phyloP scores from a whole-genome alignment of 805 yeast genomes.

The Candida gorgasii region DNA sequence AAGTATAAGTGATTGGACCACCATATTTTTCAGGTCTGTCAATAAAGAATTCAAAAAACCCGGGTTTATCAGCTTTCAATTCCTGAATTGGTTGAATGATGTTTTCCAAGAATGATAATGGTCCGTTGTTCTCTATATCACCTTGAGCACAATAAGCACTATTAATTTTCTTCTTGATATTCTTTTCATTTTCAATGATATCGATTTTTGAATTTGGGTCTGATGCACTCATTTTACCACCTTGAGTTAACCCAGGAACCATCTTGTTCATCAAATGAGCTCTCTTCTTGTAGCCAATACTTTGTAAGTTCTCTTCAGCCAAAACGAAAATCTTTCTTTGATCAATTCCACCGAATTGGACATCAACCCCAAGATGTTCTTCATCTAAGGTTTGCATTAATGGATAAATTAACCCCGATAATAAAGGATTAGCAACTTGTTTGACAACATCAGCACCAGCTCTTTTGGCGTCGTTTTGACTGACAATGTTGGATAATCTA shows the following conservation, averaged over 20 bases:
- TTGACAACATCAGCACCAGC: slow-evolving; percentile 99
- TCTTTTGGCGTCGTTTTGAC: slow-evolving; percentile 95
- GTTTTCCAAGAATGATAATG: slow-evolving; percentile 79
- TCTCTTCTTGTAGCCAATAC: slow-evolving; percentile 91
- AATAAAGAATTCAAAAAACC: slow-evolving; percentile 65
- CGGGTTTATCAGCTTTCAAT: slow-evolving; percentile 57
- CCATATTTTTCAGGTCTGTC: slow-evolving; percentile 97
- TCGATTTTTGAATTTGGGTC: slow-evolving; percentile 98
- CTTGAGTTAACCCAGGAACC: slow-evolving; percentile 97
- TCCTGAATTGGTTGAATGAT: slow-evolving; percentile 87
- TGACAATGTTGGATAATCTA: slow-evolving; percentile 77
- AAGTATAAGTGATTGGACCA: slow-evolving; percentile 76
- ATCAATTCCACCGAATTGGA: slow-evolving; percentile 98
- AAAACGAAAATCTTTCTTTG: slow-evolving; percentile 96
- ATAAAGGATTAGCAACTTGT: slow-evolving; percentile 91
- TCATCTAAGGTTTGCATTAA: slow-evolving; percentile 99
- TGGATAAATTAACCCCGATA: slow-evolving; percentile 94
- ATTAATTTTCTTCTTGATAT: slow-evolving; percentile 84
- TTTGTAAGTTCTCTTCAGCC: slow-evolving; percentile 90
- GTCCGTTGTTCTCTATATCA: slow-evolving; percentile 82
- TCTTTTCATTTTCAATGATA: slow-evolving; percentile 82
- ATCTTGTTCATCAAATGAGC: slow-evolving; percentile 98
- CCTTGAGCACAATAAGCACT: slow-evolving; percentile 97
- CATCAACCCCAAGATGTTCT: slow-evolving; percentile 83
- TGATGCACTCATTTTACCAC: slow-evolving; percentile 98